Evolutionary conservation across 805 yeast genomes (phyloP), one percentile per base, ranked within the genome.

Genomic region (Komagataella kurtzmanii): DNA sequence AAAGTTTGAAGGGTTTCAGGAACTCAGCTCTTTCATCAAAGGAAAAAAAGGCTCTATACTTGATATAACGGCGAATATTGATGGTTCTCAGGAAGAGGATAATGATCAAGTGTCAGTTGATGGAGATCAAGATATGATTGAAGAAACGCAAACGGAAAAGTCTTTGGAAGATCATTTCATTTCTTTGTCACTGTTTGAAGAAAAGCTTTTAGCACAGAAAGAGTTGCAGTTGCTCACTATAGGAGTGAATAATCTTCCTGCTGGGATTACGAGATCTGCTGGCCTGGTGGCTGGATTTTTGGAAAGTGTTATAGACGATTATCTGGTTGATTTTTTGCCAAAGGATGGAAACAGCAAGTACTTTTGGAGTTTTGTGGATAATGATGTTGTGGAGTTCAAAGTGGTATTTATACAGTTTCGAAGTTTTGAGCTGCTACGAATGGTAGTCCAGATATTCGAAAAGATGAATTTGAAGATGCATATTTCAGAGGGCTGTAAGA

Each of bases 371-470:
- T 56, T 54, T 49, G 49, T 61, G 6, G 50, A 51, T 10, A 51
- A 53, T 24, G 61, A 59, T 5, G 50, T 49, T 24, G 30, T 53
- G 3, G 62, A 55, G 7, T 46, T 45, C 21, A 60, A 54, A 19
- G 46, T 51, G 6, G 55, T 67, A 1, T 67, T 57, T 53, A 46
- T 67, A 3, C 51, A 54, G 24, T 67, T 67, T 7, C 17, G 44
- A 51, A 23, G 51, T 48, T 45, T 18, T 24, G 19, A 17, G 30
- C 24, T 44, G 48, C 18, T 51, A 40, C 21, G 24, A 17, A 48
- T 17, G 50, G 50, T 17, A 10, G 46, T 40, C 12, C 21, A 40
- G 24, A 21, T 17, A 46, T 40, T 44, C 1, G 24, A 6, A 36
- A 45, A n/a, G 19, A 36, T 44, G 14, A 14, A 18, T 12, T 12